Conservation (phyloP, 1,284 basidiomycete genomes). For the Taiwanofungus camphoratus region DNA sequence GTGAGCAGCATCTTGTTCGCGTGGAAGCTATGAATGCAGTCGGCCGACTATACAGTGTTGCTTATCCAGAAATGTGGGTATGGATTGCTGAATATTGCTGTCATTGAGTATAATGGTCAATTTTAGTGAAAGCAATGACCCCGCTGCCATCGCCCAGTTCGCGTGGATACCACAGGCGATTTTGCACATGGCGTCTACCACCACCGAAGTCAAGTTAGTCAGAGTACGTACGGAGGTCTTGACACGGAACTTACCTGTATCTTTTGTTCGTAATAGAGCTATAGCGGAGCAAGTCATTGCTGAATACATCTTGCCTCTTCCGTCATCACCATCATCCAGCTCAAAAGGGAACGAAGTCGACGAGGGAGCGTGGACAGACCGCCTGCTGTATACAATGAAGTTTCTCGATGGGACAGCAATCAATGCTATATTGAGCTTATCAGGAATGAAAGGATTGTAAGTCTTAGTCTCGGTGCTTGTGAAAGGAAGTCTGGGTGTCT, state of each 20-base stretch:
- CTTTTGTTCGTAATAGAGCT: slow-evolving; percentile 32
- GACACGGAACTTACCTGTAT: neutral
- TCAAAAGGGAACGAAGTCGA: slow-evolving; percentile 61
- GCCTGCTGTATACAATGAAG: slow-evolving; percentile 71
- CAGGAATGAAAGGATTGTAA: slow-evolving; percentile 55
- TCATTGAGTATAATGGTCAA: slow-evolving; percentile 7
- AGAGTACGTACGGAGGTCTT: neutral
- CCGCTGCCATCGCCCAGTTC: slow-evolving; percentile 74
- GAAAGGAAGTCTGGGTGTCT: too few species aligned
- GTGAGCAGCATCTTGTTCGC: slow-evolving; percentile 65
- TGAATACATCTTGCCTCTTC: slow-evolving; percentile 79
- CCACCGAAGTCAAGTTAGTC: slow-evolving; percentile 53
- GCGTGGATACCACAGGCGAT: slow-evolving; percentile 90
- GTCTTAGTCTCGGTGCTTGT: too few species aligned
- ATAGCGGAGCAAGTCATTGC: slow-evolving; percentile 62
- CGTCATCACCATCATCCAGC: slow-evolving; percentile 39
- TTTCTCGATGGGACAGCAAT: slow-evolving; percentile 60
- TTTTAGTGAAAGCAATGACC: slow-evolving; percentile 80
- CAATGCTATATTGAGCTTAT: slow-evolving; percentile 54
- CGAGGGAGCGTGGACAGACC: slow-evolving; percentile 82
- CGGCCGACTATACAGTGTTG: slow-evolving; percentile 76
- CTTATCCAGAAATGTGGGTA: slow-evolving; percentile 85
- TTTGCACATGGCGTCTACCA: slow-evolving; percentile 46
- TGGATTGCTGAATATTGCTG: neutral
- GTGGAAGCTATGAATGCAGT: slow-evolving; percentile 74